Evolutionary conservation across 1,284 basidiomycete genomes (phyloP), one percentile per base, ranked within the genome.

Genomic region (Sparassis latifolia): DNA sequence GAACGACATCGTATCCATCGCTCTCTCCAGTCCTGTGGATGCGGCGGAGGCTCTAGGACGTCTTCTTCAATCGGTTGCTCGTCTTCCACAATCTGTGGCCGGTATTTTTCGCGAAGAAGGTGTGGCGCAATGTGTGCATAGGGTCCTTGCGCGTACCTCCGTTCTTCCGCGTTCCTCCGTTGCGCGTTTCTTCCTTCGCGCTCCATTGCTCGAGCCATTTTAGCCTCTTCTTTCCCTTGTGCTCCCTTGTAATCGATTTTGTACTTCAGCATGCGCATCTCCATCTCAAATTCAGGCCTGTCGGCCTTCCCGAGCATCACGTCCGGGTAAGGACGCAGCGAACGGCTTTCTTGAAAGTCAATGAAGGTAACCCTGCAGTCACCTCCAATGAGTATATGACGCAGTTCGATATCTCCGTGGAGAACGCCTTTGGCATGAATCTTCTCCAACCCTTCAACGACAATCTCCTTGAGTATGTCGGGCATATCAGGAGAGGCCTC

Each of bases 201-300:
- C 10, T 30, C 45, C 7, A 37, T 30, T 33, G 52, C 42, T 45
- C 57, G 47, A 33, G 50, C 38, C 38, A 53, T 56, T 49, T 56
- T 64, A 31, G 48, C 52, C 2, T 47, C 33, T 52, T 68, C 66
- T 33, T 56, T 57, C 20, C 42, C 48, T 5, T 57, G 56, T 6
- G 64, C 63, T 29, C 57, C 62, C 9, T 60, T 54, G 48, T 62
- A 65, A 55, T 77, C 67, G 4, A 85, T 69, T 55, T 78, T 70
- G 61, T 72, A 79, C 59, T 72, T 76, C 52, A 84, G 74, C 46
- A 74, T 73, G 44, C 79, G 70, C 69, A 79, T 75, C 55, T 85
- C 82, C 50, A 72, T 42, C 12, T 61, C 63, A 32, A 81, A 66
- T n/a, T 80, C 75, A 1, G 62, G 67, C 5, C 62, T 59, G 9